Evolutionary conservation across 176 grass and related monocot species (phyloP), one percentile per base, ranked within the genome.

Genomic region (Avena atlantica): DNA sequence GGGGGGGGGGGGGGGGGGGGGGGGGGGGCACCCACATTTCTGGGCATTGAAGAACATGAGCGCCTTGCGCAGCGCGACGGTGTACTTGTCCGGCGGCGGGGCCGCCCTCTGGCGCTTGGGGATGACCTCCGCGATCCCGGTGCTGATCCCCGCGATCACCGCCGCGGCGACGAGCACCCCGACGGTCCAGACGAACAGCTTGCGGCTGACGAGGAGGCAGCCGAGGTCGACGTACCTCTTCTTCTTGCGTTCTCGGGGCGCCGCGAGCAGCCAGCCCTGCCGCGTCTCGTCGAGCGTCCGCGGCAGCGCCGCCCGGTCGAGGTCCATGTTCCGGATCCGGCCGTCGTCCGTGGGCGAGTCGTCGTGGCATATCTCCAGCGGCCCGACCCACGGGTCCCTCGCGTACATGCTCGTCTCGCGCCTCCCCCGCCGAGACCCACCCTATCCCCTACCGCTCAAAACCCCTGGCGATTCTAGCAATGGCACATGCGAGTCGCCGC

Each of bases 11-110:
- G n/a, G n/a, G n/a, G n/a, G n/a, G n/a, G n/a, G n/a, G n/a, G n/a
- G n/a, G n/a, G n/a, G n/a, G n/a, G 15, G 55, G 1, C 61, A 80
- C 92, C 95, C 79, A 98, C 95, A 98, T 98, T 84, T 83, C 88
- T 98, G 95, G 17, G 89, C 95, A 65, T 98, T 95, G 91, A 97
- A 97, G 93, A 97, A 97, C 87, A 89, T 93, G 79, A 97, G 95
- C 23, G 95, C 95, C 88, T 95, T 93, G 72, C 60, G 93, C 56
- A 98, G 89, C 86, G 95, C 93, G 44, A 95, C 52, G 70, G 95
- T 98, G 91, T 89, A 98, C 51, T 93, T 84, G 79, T 98, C 95
- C 0, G 91, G 93, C n/a, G 93, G 93, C 37, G 93, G 83, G 57
- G 81, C n/a, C 55, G 93, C 89, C 48, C 58, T 70, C 23, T 91